Base-by-base conservation (phyloP, 805 yeast species). In the Suhomyces sp. region DNA sequence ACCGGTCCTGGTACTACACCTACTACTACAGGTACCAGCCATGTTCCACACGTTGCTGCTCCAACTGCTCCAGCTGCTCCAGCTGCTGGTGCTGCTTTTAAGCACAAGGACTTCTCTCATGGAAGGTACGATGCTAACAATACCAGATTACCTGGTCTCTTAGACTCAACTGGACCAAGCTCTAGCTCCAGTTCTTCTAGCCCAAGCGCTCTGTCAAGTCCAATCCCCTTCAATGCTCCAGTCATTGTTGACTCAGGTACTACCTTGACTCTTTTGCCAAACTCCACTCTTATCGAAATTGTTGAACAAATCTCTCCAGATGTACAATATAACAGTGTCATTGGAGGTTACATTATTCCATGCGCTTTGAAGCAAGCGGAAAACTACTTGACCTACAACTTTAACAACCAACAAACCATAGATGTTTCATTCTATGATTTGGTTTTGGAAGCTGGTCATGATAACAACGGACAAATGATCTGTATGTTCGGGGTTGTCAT, bases 241-340 rank as follows among this genome's bases (percentile, higher is more conserved):
- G 77, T 70, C 3, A 41, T 76, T 6, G 52, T 80, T 25, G 85
- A 80, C 54, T 70, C 81, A 3, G 85, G 85, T 26, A 70, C 82
- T 9, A 74, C 84, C 11, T 52, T 72, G 29, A 53, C 75, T 9
- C 64, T 63, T 39, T 54, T 74, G 5, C 83, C 83, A 9, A 27
- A 33, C 3, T 35, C 32, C 5, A 22, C 49, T 11, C 31, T 39
- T 15, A 22, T 28, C 18, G 17, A 23, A 6, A 11, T 49, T 15
- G 26, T 33, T 21, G 18, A 30, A 17, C n/a, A 20, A 7, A n/a
- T 43, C 10, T 42, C 36, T 13, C 38, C 44, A 3, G 30, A 31
- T n/a, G 36, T 42, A 13, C 14, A 30, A 2, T 40, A 30, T 26
- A 27, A 36, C 24, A 6, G 16, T 10, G 21, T 16, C 12, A 11